Base-by-base conservation (phyloP, 2,329 filamentous ascomycete species). In the Fusarium buxicola region DNA sequence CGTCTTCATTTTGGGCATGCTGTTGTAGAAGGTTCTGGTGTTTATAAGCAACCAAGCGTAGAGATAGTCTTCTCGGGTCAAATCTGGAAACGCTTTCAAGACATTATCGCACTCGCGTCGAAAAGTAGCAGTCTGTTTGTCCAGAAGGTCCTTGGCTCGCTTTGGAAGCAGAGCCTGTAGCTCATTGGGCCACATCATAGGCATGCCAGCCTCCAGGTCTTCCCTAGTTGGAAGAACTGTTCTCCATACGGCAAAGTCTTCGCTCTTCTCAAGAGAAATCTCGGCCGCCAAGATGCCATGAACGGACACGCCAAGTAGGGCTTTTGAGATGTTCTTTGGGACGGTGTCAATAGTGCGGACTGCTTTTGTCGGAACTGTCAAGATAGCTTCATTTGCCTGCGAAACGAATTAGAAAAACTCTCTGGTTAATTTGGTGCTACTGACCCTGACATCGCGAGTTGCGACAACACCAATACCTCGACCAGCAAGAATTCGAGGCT, bases 381-480 rank as follows among this genome's bases (percentile, higher is more conserved):
- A 78, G 50, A 96, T 77, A 3, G 80, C 76, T 55, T 91, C 86
- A 57, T 76, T 73, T 60, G 71, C 66, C 79, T 82, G 51, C 7
- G 2, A 25, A 13, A 11, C 0, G 7, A 13, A 32, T 63, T 35
- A 69, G 63, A 47, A 12, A 9, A 7, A 3, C 28, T 34, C 11
- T 10, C 8, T 6, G 2, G 18, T 1, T 12, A 10, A 10, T 10
- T 10, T 3, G 1, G 18, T 5, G 12, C 41, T 11, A 53, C 63
- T 70, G 77, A 91, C 91, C 78, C 89, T 79, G 59, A 95, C 82
- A 12, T 83, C 78, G 25, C 84, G 82, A 11, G 86, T 88, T 6
- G 92, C 89, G 46, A 94, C 82, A 54, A 97, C 87, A 41, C 94
- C 93, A 49, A 95, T 84, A 25, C 93, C 93, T 51, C 90, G 84